Evolutionary conservation across 179 eudicot species (phyloP), one percentile per base, ranked within the genome.

Genomic region (Actinidia arguta): DNA sequence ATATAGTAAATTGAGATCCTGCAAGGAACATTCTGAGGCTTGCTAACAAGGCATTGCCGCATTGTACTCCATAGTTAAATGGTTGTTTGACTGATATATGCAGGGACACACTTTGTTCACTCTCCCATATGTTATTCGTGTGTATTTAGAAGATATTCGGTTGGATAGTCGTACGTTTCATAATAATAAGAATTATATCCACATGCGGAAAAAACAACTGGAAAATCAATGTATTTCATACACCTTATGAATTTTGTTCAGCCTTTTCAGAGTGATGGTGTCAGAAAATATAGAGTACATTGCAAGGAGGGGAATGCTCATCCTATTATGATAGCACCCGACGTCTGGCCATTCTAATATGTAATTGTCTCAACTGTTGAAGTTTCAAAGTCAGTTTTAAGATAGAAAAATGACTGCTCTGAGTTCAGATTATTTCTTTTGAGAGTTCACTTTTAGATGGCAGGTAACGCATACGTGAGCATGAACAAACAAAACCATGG

Each of bases 181-280:
- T 31, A 55, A 27, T 11, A 51, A 58, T 48, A 48, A 8, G 8
- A 48, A n/a, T n/a, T n/a, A n/a, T n/a, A n/a, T n/a, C n/a, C n/a
- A n/a, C n/a, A n/a, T n/a, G n/a, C n/a, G n/a, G n/a, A n/a, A n/a
- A n/a, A n/a, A n/a, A n/a, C n/a, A n/a, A n/a, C n/a, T n/a, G n/a
- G n/a, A n/a, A n/a, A n/a, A n/a, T n/a, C n/a, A 20, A 75, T 36
- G 24, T 75, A 18, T 14, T 58, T 39, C 66, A 17, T 75, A 16
- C 31, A 11, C 63, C 20, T 74, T 31, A 6, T 46, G 63, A n/a
- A 22, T 50, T 31, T 75, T 18, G 27, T 36, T 20, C 18, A 31
- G 36, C 48, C 50, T 75, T 58, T 76, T 76, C 52, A 75, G 78
- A 58, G 56, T 58, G 67, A 56, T n/a, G n/a, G n/a, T 39, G 67